phyloP scores from a whole-genome alignment of 371 early-diverging fungal genomes.

The Mortierella polycephala region DNA sequence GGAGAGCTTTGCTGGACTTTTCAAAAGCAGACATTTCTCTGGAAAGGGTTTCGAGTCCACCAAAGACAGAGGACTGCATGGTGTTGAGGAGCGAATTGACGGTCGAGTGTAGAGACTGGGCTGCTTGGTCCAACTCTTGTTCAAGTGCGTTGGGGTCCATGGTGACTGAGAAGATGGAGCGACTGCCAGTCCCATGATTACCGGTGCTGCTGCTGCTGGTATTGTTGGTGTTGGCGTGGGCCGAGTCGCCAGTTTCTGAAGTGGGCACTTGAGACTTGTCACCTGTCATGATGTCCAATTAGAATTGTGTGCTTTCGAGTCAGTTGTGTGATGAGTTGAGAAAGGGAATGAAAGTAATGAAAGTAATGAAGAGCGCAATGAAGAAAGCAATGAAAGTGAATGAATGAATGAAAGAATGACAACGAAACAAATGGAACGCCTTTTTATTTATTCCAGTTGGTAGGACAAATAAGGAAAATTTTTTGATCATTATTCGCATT shows the following conservation, averaged over 20 bases:
- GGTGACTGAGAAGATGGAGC: conserved; percentile 41
- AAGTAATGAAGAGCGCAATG: neutral
- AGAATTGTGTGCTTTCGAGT: neutral
- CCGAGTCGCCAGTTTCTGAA: neutral
- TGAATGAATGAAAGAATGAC: neutral
- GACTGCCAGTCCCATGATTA: neutral
- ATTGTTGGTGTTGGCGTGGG: neutral
- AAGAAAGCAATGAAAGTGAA: neutral
- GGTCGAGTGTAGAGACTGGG: conserved; percentile 35
- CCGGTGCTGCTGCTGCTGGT: conserved; percentile 8
- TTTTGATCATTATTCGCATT: conserved; percentile 1
- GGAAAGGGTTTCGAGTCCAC: conserved; percentile 40
- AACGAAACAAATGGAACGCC: neutral
- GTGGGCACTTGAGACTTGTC: conserved; percentile 14
- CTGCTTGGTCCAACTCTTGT: conserved; percentile 44
- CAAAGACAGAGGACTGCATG: conserved; percentile 50
- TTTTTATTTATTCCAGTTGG: conserved; percentile 11
- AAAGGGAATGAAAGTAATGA: neutral
- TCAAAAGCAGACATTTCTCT: conserved; percentile 42
- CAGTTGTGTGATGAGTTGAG: neutral
- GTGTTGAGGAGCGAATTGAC: conserved; percentile 38
- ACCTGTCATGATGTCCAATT: conserved; percentile 11
- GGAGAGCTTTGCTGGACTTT: conserved; percentile 11
- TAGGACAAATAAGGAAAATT: conserved; percentile 18
- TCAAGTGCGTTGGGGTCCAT: conserved; percentile 48